A percentile compares a stretch with the other conserved stretches of the same genome.
phyloP scores from a whole-genome alignment of 2,329 filamentous ascomycete genomes.

The Lasiodiplodia sp. region DNA sequence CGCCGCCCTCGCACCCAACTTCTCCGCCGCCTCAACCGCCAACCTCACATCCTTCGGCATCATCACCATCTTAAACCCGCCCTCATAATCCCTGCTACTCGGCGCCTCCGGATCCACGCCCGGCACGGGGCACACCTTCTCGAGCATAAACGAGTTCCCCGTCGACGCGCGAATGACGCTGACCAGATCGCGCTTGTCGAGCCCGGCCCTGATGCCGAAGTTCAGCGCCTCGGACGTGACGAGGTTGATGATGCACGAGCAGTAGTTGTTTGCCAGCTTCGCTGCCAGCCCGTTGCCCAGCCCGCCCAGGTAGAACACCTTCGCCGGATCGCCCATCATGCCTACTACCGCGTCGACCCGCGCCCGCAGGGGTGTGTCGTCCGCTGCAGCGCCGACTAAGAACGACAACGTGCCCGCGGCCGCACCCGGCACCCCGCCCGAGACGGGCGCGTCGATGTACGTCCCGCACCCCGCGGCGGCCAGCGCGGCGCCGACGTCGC shows the following conservation, averaged over 20 bases:
- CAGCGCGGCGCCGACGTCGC: constrained; percentile 37
- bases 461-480: constrained; percentile 25
- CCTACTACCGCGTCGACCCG: constrained; percentile 33
- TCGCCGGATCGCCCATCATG: constrained; percentile 39
- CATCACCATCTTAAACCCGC: constrained; percentile 46
- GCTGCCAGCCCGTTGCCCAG: constrained; percentile 43
- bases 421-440: constrained; percentile 43
- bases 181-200: constrained; percentile 40
- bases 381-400: constrained; percentile 36
- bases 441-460: constrained; percentile 45
- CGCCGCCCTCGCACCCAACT: constrained; percentile 37
- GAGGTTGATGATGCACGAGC: constrained; percentile 41
- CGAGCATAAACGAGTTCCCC: constrained; percentile 45
- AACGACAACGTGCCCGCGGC: constrained; percentile 39
- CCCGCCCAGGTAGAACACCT: constrained; percentile 41
- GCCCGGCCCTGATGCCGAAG: constrained; percentile 41
- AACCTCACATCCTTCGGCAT: constrained; percentile 45
- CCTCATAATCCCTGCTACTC: constrained; percentile 44
- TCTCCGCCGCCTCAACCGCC: constrained; percentile 39
- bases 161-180: constrained; percentile 41
- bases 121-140: constrained; percentile 44
- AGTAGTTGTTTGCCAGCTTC: constrained; percentile 46
- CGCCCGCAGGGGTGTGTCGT: constrained; percentile 28
- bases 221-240: constrained; percentile 44
- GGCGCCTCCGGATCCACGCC: constrained; percentile 48